Base-by-base conservation (phyloP, 129 eudicot species). In the Helianthus tuberosus region DNA sequence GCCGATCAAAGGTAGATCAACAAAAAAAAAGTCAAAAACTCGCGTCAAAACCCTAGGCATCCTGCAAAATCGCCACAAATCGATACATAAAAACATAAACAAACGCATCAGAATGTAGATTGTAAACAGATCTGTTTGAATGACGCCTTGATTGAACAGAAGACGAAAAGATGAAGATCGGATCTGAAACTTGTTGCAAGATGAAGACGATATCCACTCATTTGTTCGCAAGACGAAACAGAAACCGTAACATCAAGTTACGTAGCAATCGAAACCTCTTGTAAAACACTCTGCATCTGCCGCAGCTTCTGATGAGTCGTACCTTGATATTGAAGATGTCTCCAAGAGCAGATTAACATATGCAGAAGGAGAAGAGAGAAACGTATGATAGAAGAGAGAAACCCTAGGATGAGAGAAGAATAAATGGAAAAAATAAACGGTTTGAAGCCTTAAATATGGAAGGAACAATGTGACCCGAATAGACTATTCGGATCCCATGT, bases 211-310 rank as follows among this genome's bases (percentile, higher is more conserved):
- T 8, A 11, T 20, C 15, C 17, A 41, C 3, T 11, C 49, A 29
- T 58, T 32, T 54, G 16, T 72, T 16, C 32, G 35, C 57, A 35
- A 23, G 52, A 13, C 13, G 11, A 32, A 44, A 48, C 29, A 1
- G 20, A 73, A 15, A 61, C 14, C 5, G 6, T 12, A 67, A 27
- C 32, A 14, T 25, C 41, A 55, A 59, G 41, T 47, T 29, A 11
- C 12, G 51, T 51, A 71, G 44, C 8, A 36, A 70, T 71, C 11
- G 3, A 3, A 16, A 80, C 84, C 84, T 80, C 84, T 73, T 74
- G 84, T 65, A 80, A 61, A 50, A 67, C 17, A 73, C 14, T 66
- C 7, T 74, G 84, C 79, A 80, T 74, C 51, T 80, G 58, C 29
- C 3, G 25, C 14, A 80, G 75, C 65, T 80, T 74, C 27, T 57